Evolutionary conservation across 176 grass and related monocot genomes (phyloP).

Genomic region (Rhipidocladum racemiflorum): DNA sequence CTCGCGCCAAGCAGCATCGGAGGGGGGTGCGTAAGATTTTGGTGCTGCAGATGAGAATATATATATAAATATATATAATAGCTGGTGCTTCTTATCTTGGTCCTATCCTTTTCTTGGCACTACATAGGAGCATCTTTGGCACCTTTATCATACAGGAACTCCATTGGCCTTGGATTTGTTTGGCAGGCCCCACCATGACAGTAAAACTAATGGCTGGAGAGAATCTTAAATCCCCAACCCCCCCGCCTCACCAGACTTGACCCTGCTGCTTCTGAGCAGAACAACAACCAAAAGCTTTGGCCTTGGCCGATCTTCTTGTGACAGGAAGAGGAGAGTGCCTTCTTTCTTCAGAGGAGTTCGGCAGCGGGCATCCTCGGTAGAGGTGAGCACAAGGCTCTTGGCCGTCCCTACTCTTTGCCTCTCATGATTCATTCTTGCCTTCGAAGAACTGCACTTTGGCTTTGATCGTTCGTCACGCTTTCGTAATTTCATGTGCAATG

Average conservation of each 20-base stretch:
- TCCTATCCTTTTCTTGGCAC: constrained; percentile 69
- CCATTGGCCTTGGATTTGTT: constrained; percentile 65
- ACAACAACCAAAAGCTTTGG: constrained; percentile 25
- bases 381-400: constrained; percentile 43
- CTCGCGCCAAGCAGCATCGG: not conserved
- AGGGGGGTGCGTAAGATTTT: constrained; percentile 33
- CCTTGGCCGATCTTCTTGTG: constrained; percentile 32
- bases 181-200: constrained; percentile 49
- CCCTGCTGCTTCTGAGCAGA: constrained; percentile 44
- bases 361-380: not conserved
- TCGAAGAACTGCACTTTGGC: not conserved
- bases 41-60: constrained; percentile 38
- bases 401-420: not conserved
- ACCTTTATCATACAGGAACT: constrained; percentile 51
- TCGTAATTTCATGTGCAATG: not conserved
- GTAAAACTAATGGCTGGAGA: constrained; percentile 55
- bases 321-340: constrained; percentile 15
- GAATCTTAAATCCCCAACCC: constrained; percentile 61
- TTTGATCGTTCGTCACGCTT: not conserved
- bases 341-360: constrained; percentile 36
- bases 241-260: constrained; percentile 52
- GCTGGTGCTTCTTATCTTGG: constrained; percentile 56
- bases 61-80: too few relatives aligned
- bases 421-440: constrained; percentile 18
- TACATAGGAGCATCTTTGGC: constrained; percentile 55